These are phyloP conservation scores for Aspergillus pseudoviridinutans DNA, from an alignment of 2,329 filamentous ascomycete species.

Conservation along the genomic window DNA sequence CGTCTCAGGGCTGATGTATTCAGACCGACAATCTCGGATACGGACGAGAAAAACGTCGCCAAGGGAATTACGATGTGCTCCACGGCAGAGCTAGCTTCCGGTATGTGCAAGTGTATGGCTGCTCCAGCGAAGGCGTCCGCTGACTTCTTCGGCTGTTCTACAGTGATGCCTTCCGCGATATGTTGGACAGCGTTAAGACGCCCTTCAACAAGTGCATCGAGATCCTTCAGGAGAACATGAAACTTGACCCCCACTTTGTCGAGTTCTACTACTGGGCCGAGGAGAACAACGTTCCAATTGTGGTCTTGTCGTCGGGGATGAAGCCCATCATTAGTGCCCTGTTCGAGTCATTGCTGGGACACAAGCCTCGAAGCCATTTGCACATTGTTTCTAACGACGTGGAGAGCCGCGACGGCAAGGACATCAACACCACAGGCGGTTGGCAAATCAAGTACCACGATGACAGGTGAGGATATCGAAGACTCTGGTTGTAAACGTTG, in stretches of 20 bases:
- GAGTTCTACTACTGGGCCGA: conserved; percentile 82
- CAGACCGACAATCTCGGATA: conserved; percentile 88
- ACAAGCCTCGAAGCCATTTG: conserved; percentile 64
- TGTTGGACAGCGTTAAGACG: conserved; percentile 81
- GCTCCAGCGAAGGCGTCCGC: background rate
- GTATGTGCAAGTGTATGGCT: conserved; percentile 26
- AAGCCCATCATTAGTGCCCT: conserved; percentile 82
- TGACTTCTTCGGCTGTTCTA: conserved; percentile 5
- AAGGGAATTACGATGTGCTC: conserved; percentile 75
- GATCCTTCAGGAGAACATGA: conserved; percentile 74
- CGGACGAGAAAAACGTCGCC: conserved; percentile 64
- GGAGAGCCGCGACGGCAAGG: conserved; percentile 61
- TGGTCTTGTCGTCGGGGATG: conserved; percentile 92
- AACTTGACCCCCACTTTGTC: conserved; percentile 82
- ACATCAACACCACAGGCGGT: conserved; percentile 72
- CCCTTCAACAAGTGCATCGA: conserved; percentile 81
- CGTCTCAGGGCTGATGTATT: conserved; percentile 45
- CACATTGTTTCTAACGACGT: conserved; percentile 90
- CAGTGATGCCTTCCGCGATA: conserved; percentile 77
- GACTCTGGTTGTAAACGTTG: background rate
- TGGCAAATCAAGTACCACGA: conserved; percentile 91
- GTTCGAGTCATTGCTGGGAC: conserved; percentile 75
- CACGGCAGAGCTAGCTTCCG: conserved; percentile 68
- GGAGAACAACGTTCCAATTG: conserved; percentile 80
- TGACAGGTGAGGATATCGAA: conserved; percentile 57